Base-by-base conservation (phyloP, 345 rosid species). In the Rhizophora mangle region DNA sequence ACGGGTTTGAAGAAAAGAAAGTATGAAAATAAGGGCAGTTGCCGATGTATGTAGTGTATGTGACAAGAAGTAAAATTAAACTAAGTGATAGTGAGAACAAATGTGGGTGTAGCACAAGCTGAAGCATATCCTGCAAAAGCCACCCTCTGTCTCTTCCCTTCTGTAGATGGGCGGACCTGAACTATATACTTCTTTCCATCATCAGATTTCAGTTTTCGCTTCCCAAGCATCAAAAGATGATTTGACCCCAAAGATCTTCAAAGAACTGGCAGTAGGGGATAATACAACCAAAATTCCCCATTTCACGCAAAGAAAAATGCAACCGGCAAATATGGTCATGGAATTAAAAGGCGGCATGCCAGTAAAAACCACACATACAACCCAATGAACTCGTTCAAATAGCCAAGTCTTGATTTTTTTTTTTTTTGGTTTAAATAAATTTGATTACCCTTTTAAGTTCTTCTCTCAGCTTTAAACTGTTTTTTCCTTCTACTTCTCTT, bases 161-260 rank as follows among this genome's bases (percentile, higher is more conserved):
- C 16, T 18, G 18, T 43, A 11, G 18, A 43, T 2, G 16, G 18
- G 49, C 18, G 5, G 18, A 43, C 49, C 18, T 43, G 49, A 13
- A 55, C 27, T 34, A 16, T 54, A 10, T 21, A 26, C n/a, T 37
- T 36, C n/a, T 29, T 70, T 29, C 63, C 72, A 21, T 21, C 51
- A 18, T 37, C 60, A 18, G 31, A 53, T 65, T 30, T 8, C 52
- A 57, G 55, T 58, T 16, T 31, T 57, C 46, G n/a, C 68, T 60
- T 57, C 68, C 70, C 10, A 18, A 36, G 62, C 30, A 24, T 24
- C 1, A 6, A 26, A 26, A 26, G 69, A 63, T 51, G 6, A 51
- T 61, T 72, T 62, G 65, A 62, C 71, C 78, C 78, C 80, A 73
- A 52, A 74, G 74, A 75, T 71, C 61, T 64, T 9, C 26, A 64